A percentile compares a stretch with the other conserved stretches of the same genome.
Evolutionary conservation across 2,329 filamentous ascomycete species (phyloP).

Genomic region (Fusarium palustre): DNA sequence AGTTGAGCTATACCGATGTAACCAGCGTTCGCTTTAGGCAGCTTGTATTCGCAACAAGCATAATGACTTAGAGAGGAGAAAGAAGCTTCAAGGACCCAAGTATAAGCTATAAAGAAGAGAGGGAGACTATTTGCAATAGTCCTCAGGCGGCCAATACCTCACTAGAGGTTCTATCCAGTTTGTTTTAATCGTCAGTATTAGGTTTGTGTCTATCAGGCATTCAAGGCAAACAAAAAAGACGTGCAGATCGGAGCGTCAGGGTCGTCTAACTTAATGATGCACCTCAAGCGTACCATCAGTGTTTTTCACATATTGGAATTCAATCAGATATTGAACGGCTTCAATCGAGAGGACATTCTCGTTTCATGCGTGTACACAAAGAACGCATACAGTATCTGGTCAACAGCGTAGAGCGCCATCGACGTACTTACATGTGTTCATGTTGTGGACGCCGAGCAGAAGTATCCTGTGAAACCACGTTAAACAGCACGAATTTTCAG

Average conservation of each 20-base stretch:
- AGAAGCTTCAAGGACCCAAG: too few species aligned
- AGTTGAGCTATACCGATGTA: background rate
- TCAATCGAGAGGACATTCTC: background rate
- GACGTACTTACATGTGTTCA: slow-evolving; percentile 12
- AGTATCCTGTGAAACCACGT: slow-evolving; percentile 14
- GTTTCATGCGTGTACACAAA: background rate
- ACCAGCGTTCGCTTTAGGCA: background rate
- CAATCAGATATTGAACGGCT: background rate
- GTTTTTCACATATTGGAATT: background rate
- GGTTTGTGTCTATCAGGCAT: too few species aligned
- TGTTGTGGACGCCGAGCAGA: slow-evolving; percentile 32
- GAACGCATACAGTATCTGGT: slow-evolving; percentile 5
- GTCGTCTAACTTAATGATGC: background rate
- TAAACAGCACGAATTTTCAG: background rate
- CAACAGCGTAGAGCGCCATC: background rate
- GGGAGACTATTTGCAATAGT: too few species aligned
- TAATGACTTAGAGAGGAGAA: too few species aligned
- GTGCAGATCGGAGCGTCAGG: too few species aligned
- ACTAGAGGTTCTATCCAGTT: too few species aligned
- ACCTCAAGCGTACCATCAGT: background rate
- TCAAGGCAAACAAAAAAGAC: too few species aligned
- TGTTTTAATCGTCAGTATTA: too few species aligned
- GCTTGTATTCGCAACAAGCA: background rate
- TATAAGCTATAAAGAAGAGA: too few species aligned
- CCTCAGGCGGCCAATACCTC: too few species aligned